A percentile compares a stretch with the other conserved stretches of the same genome.
phyloP scores from a whole-genome alignment of 2,329 filamentous ascomycete species.

The Xylariaceae sp. region DNA sequence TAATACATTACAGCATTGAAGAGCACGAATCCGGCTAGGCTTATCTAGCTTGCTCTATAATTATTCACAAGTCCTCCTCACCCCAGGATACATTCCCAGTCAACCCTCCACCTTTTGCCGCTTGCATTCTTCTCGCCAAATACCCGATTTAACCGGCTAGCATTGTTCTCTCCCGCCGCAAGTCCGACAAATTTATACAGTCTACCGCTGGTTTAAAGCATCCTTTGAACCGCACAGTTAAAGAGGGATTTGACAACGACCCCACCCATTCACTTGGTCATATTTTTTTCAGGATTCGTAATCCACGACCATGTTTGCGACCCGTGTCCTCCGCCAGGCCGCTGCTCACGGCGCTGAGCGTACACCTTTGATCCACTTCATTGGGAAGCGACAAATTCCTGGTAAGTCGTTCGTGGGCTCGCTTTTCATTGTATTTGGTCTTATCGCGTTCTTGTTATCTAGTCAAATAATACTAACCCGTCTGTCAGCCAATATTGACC shows the following conservation, averaged over 20 bases:
- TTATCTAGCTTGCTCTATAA: neutral
- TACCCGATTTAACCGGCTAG: neutral
- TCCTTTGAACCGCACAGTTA: neutral
- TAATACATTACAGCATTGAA: neutral
- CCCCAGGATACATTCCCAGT: neutral
- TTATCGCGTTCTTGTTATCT: neutral
- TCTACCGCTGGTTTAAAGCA: neutral
- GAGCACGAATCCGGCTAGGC: neutral
- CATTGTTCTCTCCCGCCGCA: neutral
- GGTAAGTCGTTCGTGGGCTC: slow-evolving; percentile 39
- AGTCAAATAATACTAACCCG: slow-evolving; percentile 21
- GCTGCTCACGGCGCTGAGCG: slow-evolving; percentile 57
- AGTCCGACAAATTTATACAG: neutral
- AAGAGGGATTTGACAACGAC: neutral
- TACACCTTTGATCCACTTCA: slow-evolving; percentile 58
- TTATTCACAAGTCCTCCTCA: neutral
- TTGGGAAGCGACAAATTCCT: slow-evolving; percentile 57
- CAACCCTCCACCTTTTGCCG: neutral
- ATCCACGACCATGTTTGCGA: slow-evolving; percentile 48
- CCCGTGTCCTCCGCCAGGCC: slow-evolving; percentile 55
- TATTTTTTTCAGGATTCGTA: slow-evolving; percentile 10
- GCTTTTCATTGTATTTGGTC: no score
- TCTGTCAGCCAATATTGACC: slow-evolving; percentile 61
- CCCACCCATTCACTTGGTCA: slow-evolving; percentile 4
- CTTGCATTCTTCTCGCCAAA: neutral